phyloP scores from a whole-genome alignment of 2,329 filamentous ascomycete genomes.

The Fusarium caatingaense region DNA sequence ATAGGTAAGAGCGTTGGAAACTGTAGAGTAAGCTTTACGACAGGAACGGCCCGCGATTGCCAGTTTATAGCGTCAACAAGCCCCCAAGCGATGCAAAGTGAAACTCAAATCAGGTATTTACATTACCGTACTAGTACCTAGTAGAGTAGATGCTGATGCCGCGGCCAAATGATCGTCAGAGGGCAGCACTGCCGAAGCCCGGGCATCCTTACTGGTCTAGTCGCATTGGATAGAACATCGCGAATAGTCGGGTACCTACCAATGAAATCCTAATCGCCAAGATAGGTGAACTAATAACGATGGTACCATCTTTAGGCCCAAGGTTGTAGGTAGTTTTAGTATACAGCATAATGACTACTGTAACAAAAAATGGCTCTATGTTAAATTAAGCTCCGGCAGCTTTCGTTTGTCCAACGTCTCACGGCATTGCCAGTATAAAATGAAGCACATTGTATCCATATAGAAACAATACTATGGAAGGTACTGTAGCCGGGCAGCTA shows the following conservation, averaged over 20 bases:
- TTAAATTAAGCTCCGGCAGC: constrained; percentile 24
- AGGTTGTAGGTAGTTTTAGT: not conserved
- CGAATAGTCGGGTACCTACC: not conserved
- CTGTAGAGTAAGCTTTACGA: not conserved
- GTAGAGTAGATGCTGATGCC: not conserved
- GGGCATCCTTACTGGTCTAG: not conserved
- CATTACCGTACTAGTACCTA: not conserved
- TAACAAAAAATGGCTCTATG: not conserved
- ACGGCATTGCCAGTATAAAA: not conserved
- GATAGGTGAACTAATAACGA: not conserved
- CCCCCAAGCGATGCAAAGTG: constrained; percentile 5
- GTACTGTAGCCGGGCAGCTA: not conserved
- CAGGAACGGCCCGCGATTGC: constrained; percentile 15
- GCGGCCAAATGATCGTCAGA: constrained; percentile 7
- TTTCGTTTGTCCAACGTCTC: constrained; percentile 7
- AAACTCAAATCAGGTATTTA: constrained; percentile 2
- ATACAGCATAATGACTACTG: not conserved
- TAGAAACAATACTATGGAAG: not conserved
- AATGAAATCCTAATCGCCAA: not conserved
- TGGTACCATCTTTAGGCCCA: not conserved
- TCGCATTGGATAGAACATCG: not conserved
- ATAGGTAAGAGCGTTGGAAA: not conserved
- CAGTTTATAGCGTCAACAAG: constrained; percentile 9
- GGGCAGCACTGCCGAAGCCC: not conserved
- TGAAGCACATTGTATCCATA: not conserved